Base-by-base conservation (phyloP, 768 basidiomycete species). In the Sarcodon aspratus region DNA sequence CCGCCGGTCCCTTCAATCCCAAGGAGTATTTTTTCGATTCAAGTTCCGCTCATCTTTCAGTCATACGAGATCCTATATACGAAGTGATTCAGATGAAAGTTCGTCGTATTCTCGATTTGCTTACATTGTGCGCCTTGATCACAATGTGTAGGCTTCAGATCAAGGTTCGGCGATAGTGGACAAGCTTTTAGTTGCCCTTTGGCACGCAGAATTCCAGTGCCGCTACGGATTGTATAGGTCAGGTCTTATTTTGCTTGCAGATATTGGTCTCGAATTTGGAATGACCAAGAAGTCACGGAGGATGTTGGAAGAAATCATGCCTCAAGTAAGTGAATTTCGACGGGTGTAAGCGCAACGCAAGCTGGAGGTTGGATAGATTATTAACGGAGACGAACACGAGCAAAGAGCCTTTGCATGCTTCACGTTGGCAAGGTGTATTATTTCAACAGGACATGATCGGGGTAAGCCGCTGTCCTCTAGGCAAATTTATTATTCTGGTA, bases 191-290 rank as follows among this genome's bases (percentile, higher is more conserved):
- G 78, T 73, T 49, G 76, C 82, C 1, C 61, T 91, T 35, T 91
- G 88, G 85, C 73, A 84, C 50, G 78, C 88, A 0, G 87, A 92
- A 61, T 87, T 86, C 59, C 75, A 86, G 48, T 76, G 79, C 47
- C 76, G 81, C 48, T 75, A 80, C 57, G 70, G 72, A 12, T 61
- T 79, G 18, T 86, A 91, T 57, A 73, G 89, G 49, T 76, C 78
- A 3, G 81, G 77, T 0, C 71, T 85, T 33, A 72, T 85, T 51
- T 60, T 90, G 33, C 73, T 92, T 15, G 89, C 90, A 1, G 90
- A 93, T 56, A 65, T 87, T 52, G 78, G 80, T 7, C 64, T 91
- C 15, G 85, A 90, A 56, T 83, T 85, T 58, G 82, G 80, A 12
- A 78, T 90, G 75, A 74, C 82, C 11, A 75, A 76, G 56, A 73